These are phyloP conservation scores for Phaeodactylum tricornutum DNA, from an alignment of 108 stramenopile genomes.

Conservation along the genomic window DNA sequence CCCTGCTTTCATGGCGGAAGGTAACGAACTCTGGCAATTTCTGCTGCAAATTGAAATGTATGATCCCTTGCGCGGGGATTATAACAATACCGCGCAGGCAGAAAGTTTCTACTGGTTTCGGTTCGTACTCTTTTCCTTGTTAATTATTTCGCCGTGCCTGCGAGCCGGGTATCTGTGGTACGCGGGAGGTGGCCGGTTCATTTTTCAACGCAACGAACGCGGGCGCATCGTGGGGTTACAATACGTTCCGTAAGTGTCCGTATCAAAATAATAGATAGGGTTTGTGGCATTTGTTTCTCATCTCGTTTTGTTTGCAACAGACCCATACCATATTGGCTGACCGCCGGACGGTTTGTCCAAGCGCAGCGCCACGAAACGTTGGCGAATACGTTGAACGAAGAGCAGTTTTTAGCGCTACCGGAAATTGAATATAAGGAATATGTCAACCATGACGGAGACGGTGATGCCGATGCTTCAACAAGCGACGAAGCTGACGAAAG, in stretches of 20 bases:
- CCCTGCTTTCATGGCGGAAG: too few species aligned
- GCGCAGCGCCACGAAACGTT: neutral
- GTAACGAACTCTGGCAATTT: too few species aligned
- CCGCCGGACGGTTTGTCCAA: slow-evolving; percentile 2
- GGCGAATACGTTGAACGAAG: slow-evolving; percentile 10
- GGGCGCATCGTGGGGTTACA: slow-evolving; percentile 34
- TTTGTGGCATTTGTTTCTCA: slow-evolving; percentile 2
- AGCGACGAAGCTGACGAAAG: neutral
- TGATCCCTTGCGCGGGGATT: too few species aligned
- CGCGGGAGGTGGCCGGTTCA: slow-evolving; percentile 35
- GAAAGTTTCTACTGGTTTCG: slow-evolving; percentile 3
- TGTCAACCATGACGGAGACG: slow-evolving; percentile 3
- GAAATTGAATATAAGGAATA: slow-evolving; percentile 15
- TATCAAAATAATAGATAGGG: slow-evolving; percentile 9
- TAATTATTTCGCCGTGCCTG: slow-evolving; percentile 37
- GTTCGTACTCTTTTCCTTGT: slow-evolving; percentile 24
- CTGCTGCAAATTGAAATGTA: too few species aligned
- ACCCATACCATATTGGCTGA: slow-evolving; percentile 7
- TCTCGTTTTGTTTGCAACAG: too few species aligned
- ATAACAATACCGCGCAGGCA: too few species aligned
- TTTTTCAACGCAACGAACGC: slow-evolving; percentile 28
- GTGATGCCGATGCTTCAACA: neutral
- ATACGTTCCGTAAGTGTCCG: slow-evolving; percentile 22
- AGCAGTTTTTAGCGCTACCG: slow-evolving; percentile 32
- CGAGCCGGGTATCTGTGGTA: slow-evolving; percentile 33